These are phyloP conservation scores for Guillardia theta DNA, from an alignment of 78 protist species.

Conservation along the genomic window DNA sequence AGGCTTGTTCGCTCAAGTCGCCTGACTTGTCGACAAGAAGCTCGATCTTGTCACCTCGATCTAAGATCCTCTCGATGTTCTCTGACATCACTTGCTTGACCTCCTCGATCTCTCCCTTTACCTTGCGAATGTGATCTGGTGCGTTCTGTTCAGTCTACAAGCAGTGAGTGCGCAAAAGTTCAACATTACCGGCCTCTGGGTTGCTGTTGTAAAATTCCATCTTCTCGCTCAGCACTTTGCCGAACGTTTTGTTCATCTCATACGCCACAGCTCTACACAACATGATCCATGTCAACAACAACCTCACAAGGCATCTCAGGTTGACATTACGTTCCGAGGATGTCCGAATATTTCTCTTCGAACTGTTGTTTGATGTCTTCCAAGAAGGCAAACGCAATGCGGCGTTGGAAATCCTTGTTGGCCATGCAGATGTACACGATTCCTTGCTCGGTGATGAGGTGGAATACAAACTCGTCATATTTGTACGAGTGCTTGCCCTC, in stretches of 20 bases:
- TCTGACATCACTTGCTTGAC: constrained; percentile 40
- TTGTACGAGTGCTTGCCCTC: not conserved
- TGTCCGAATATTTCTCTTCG: not conserved
- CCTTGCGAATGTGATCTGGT: not conserved
- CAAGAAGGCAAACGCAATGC: not conserved
- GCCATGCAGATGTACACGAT: not conserved
- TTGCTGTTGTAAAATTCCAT: not conserved
- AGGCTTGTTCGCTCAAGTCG: not conserved
- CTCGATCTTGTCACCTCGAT: constrained; percentile 53
- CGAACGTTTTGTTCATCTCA: not conserved
- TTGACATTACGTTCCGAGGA: not conserved
- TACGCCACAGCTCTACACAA: constrained; percentile 26
- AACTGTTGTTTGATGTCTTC: not conserved
- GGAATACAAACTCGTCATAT: not conserved
- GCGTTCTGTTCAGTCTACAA: not conserved
- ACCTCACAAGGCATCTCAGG: not conserved
- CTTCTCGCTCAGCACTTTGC: not conserved
- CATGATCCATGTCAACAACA: not conserved
- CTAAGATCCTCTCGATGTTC: constrained; percentile 47
- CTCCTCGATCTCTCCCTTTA: constrained; percentile 13
- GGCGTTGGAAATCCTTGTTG: not conserved
- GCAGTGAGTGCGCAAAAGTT: not conserved
- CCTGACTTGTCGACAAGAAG: constrained; percentile 43
- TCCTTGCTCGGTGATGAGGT: not conserved
- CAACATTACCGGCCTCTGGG: not conserved